Evolutionary conservation across 495 filamentous ascomycete genomes (phyloP), one percentile per base, ranked within the genome.

Genomic region (Choiromyces venosus): DNA sequence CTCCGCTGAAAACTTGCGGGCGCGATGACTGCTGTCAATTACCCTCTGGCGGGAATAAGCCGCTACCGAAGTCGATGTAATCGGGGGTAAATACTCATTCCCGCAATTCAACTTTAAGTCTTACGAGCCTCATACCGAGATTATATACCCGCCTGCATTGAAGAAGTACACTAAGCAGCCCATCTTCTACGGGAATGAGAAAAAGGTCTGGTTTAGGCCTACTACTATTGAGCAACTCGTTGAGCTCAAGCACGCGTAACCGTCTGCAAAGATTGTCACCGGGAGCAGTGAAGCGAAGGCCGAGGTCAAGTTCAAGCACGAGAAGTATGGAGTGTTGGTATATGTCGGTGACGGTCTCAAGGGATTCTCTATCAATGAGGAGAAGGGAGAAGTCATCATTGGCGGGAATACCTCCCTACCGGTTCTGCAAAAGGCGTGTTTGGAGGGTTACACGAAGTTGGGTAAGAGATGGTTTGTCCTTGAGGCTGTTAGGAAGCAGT

Each of bases 301-400:
- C 6, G 83, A 84, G 64, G 71, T 83, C 36, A 81, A 77, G 36
- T 83, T 83, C 74, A 83, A 82, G 68, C 76, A 82, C 40, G 75
- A 74, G 0, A 76, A 81, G 56, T 83, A 83, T 66, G 70, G 82
- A 0, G 81, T 84, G 16, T 81, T 78, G 0, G 79, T 83, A 4
- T 84, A 84, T 67, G 77, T 83, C 8, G 81, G 82, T 1, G 83
- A 84, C 72, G 83, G 83, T 65, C 77, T 84, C 39, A 81, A 77
- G n/a, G 46, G 69, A 7, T 83, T 83, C 29, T 70, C 64, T 3
- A 39, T 81, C 2, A 67, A 81, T 18, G 72, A 79, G 64, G 69
- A 73, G 9, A 74, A 67, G 19, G 75, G 68, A 16, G 74, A 75
- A 10, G 70, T 82, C 40, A 52, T 79, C 8, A 74, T 84, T 69